Evolutionary conservation across 495 filamentous ascomycete genomes (phyloP).

Genomic region (Penicillium diatomitis): DNA sequence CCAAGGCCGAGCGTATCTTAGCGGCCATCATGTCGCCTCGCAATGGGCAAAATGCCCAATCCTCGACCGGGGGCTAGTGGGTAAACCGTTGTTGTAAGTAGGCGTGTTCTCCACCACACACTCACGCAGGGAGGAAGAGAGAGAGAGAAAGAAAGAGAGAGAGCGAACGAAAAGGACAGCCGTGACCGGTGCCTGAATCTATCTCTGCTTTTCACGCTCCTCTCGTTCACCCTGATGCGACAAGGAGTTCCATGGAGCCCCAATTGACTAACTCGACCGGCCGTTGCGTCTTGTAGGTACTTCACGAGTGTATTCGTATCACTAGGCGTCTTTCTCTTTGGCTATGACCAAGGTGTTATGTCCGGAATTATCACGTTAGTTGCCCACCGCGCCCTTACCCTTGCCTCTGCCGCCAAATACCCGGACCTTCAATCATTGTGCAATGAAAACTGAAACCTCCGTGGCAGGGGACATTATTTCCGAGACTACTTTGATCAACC

Average conservation of each 20-base stretch:
- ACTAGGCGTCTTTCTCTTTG: slow-evolving; percentile 93
- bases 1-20: slow-evolving; percentile 55
- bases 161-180: slow-evolving; percentile 16
- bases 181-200: too few relatives aligned
- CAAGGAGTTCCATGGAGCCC: too few relatives aligned
- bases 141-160: slow-evolving; percentile 5
- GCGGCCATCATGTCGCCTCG: slow-evolving; percentile 79
- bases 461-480: slow-evolving; percentile 70
- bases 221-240: too few relatives aligned
- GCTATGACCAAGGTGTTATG: slow-evolving; percentile 99
- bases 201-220: background rate
- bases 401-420: background rate
- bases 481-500: slow-evolving; percentile 88
- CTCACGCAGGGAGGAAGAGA: background rate
- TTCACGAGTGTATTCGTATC: slow-evolving; percentile 98
- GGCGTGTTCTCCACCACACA: too few relatives aligned
- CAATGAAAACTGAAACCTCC: background rate
- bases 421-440: too few relatives aligned
- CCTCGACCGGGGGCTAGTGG: slow-evolving; percentile 73
- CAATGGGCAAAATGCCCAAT: slow-evolving; percentile 51
- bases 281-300: slow-evolving; percentile 47
- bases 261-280: too few relatives aligned
- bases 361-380: slow-evolving; percentile 96
- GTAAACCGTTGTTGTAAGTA: slow-evolving; percentile 84
- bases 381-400: background rate